Evolutionary conservation across 169 alveolate species (phyloP), one percentile per base, ranked within the genome.

Genomic region (Plasmodium chabaudi): DNA sequence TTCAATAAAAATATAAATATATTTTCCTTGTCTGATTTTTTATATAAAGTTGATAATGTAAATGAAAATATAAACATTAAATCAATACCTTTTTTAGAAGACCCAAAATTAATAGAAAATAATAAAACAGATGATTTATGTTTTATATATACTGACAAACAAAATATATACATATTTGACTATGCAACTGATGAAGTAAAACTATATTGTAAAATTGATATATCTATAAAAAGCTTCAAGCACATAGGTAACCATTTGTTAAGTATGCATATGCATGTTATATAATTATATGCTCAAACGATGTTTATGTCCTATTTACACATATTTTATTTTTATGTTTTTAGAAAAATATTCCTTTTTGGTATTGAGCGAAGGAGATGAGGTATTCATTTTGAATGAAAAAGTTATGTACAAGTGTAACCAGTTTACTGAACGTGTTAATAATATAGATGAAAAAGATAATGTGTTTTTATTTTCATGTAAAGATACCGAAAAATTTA

Each of bases 41-140:
- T 82, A 61, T 82, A 82, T 46, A 82, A 82, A 82, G 51, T 82
- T 68, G 90, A 82, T 59, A 82, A 67, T 46, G 84, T 57, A 9
- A 82, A 57, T 68, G 67, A 51, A 15, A 69, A 82, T 9, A 82
- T 82, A 82, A 67, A 82, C 17, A 82, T 82, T 13, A 65, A 82
- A 42, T 61, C 84, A 0, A 27, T 67, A 51, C 90, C 90, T 49
- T 82, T 82, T 46, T 71, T 55, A 49, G 90, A 82, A 57, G 42
- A 68, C 27, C 49, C 44, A 15, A 34, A 67, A n/a, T 69, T 82
- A 56, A 68, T 82, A 53, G 90, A 68, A 49, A 82, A 82, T 72
- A 44, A 82, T 60, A 82, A 82, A 67, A 68, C 46, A 15, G 90
- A 82, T 49, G 56, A 70, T 46, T 47, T 44, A 49, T 46, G 72